A percentile compares a stretch with the other conserved stretches of the same genome.
Conservation (phyloP, 2,329 filamentous ascomycete genomes). For the Aspergillus alliaceus region DNA sequence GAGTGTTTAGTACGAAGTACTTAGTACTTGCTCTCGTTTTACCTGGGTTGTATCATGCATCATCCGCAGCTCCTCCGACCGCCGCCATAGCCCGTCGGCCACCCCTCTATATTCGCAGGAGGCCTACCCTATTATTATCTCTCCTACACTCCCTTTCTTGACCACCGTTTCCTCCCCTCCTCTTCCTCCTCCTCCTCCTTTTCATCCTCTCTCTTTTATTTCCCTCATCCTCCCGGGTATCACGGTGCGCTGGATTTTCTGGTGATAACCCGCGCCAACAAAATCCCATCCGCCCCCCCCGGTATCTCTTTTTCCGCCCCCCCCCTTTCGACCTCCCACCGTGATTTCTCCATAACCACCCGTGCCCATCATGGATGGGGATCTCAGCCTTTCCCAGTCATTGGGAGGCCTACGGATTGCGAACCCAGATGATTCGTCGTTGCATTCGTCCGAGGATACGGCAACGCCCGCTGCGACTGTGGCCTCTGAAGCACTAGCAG, state of each 20-base stretch:
- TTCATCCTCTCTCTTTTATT: constrained; percentile 7
- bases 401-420: constrained; percentile 94
- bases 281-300: constrained; percentile 8
- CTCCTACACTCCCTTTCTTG: constrained; percentile 6
- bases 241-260: constrained; percentile 9
- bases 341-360: constrained; percentile 1
- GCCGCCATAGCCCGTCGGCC: constrained; percentile 33
- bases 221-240: constrained; percentile 3
- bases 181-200: constrained; percentile 3
- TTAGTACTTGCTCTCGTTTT: background rate
- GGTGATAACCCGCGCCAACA: constrained; percentile 6
- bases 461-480: constrained; percentile 22
- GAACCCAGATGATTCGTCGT: constrained; percentile 78
- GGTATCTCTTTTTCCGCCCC: constrained; percentile 1
- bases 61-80: constrained; percentile 29
- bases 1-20: no score
- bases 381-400: constrained; percentile 87
- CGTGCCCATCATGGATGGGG: constrained; percentile 73
- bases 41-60: constrained; percentile 29
- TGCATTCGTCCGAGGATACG: constrained; percentile 38
- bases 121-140: constrained; percentile 7
- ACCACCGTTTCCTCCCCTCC: background rate
- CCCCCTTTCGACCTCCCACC: constrained; percentile 9
- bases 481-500: constrained; percentile 23
- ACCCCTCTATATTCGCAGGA: constrained; percentile 10